phyloP scores from a whole-genome alignment of 139 green algal species.

The Chlamydomonas applanata region DNA sequence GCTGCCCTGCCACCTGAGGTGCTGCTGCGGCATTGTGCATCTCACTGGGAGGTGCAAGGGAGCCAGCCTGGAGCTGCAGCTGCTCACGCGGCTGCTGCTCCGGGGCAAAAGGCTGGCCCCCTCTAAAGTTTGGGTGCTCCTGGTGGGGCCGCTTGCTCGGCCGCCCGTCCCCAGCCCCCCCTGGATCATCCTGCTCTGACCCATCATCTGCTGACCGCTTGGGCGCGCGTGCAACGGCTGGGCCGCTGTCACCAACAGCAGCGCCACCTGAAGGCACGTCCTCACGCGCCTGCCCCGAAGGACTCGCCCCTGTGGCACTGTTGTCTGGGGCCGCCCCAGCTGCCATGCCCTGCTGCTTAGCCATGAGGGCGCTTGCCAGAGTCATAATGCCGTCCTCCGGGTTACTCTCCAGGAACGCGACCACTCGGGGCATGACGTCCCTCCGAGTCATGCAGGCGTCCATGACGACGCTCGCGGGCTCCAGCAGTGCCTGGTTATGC shows the following conservation, averaged over 20 bases:
- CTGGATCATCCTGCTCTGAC: not conserved
- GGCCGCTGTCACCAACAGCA: not conserved
- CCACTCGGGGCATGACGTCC: not conserved
- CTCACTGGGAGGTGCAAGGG: too few species aligned
- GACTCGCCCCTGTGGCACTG: not conserved
- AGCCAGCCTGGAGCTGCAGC: constrained; percentile 5
- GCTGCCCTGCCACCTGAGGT: not conserved
- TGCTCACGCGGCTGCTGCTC: constrained; percentile 2
- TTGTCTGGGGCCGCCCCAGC: not conserved
- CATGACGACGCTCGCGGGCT: not conserved
- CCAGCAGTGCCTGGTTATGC: not conserved
- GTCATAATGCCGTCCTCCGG: not conserved
- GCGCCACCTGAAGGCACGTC: not conserved
- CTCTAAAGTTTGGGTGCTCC: not conserved
- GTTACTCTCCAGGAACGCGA: constrained; percentile 8
- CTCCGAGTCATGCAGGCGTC: not conserved
- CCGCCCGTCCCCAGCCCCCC: not conserved
- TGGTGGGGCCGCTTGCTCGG: not conserved
- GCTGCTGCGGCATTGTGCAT: too few species aligned
- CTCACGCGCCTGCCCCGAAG: not conserved
- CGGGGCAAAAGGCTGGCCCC: not conserved
- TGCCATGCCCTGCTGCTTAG: constrained; percentile 1
- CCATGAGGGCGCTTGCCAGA: not conserved
- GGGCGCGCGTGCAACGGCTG: not conserved
- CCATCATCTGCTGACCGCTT: constrained; percentile 1